A percentile compares a stretch with the other conserved stretches of the same genome.
Conservation (phyloP, 106 monocot species). For the Dendrobium chrysotoxum region DNA sequence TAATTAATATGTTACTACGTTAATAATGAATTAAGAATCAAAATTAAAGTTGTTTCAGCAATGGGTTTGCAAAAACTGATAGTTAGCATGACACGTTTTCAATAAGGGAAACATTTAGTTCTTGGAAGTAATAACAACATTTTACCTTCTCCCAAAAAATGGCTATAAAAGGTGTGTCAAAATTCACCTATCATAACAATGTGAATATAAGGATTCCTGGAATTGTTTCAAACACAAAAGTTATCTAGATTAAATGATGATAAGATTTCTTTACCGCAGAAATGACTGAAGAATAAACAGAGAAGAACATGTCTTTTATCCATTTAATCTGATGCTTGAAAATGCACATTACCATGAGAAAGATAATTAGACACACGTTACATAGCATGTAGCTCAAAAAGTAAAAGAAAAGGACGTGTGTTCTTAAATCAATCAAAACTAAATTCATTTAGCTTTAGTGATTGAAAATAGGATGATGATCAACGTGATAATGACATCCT, state of each 20-base stretch:
- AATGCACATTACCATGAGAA: not conserved
- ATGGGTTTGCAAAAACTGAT: not conserved
- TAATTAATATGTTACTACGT: not conserved
- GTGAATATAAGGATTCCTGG: not conserved
- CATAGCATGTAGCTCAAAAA: not conserved
- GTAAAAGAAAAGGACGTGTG: not conserved
- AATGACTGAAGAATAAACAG: not conserved
- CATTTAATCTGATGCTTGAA: not conserved
- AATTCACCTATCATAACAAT: not conserved
- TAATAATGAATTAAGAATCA: not conserved
- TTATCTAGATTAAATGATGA: not conserved
- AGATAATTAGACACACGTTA: not conserved
- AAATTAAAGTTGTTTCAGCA: constrained; percentile 2
- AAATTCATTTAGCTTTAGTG: not conserved
- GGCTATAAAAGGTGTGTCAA: not conserved
- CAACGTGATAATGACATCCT: not conserved
- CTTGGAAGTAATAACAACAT: not conserved
- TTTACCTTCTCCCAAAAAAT: not conserved
- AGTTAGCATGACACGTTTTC: not conserved
- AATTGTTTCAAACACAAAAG: not conserved
- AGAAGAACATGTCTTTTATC: not conserved
- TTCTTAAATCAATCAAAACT: not conserved
- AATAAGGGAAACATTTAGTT: not conserved
- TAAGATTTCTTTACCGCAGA: not conserved
- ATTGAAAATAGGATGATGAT: not conserved